phyloP scores from a whole-genome alignment of 2,329 filamentous ascomycete species.

The Fusarium chlamydosporum region DNA sequence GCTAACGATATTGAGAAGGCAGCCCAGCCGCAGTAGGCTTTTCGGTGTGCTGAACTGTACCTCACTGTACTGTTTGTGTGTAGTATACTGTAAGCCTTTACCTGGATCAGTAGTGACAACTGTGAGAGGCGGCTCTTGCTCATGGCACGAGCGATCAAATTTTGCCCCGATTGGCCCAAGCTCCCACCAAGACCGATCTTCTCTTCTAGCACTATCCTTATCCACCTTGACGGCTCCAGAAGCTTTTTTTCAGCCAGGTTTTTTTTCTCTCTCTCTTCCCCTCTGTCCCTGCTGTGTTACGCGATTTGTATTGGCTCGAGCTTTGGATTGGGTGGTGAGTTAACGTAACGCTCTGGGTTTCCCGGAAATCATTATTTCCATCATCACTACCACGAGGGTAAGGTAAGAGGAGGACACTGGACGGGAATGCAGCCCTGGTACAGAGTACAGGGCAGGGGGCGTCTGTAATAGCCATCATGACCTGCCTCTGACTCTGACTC shows the following conservation, averaged over 20 bases:
- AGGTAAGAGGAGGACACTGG: constrained; percentile 22
- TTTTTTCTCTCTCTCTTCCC: constrained; percentile 1
- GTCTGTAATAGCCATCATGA: constrained; percentile 38
- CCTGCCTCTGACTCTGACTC: background rate
- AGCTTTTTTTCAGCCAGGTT: constrained; percentile 35
- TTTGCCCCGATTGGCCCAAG: constrained; percentile 50
- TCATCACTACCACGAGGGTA: constrained; percentile 27
- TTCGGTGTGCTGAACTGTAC: background rate
- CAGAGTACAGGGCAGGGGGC: constrained; percentile 40
- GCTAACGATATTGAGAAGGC: constrained; percentile 25
- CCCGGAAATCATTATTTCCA: constrained; percentile 29
- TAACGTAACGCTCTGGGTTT: constrained; percentile 38
- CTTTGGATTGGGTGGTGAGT: constrained; percentile 40
- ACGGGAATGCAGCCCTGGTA: constrained; percentile 41
- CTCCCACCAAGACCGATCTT: constrained; percentile 30
- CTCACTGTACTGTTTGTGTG: background rate
- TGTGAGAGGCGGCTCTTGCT: constrained; percentile 32
- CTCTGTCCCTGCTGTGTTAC: constrained; percentile 8
- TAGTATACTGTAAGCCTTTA: constrained; percentile 3
- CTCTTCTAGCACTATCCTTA: constrained; percentile 5
- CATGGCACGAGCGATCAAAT: constrained; percentile 43
- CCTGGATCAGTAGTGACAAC: constrained; percentile 23
- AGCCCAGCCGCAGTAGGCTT: background rate
- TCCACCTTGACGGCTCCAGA: constrained; percentile 39
- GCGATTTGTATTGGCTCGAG: constrained; percentile 33